phyloP scores from a whole-genome alignment of 345 rosid species.

The Eucalyptus dawsonii region DNA sequence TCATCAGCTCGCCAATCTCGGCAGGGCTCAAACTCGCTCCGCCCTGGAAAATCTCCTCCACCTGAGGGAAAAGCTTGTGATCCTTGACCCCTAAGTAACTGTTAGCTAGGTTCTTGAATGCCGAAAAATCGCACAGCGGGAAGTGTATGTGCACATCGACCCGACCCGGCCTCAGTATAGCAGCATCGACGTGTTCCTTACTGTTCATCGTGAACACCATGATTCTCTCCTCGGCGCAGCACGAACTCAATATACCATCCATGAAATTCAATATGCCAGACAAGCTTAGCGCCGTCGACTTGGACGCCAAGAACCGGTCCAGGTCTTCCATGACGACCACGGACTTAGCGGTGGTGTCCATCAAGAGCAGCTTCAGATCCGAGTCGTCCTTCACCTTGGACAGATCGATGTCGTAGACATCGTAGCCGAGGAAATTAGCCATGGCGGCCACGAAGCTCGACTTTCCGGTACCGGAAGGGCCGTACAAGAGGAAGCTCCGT shows the following conservation, averaged over 20 bases:
- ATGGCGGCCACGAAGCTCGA: constrained; percentile 39
- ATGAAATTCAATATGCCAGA: constrained; percentile 33
- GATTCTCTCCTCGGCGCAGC: constrained; percentile 33
- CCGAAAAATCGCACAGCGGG: constrained; percentile 24
- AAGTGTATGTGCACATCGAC: constrained; percentile 39
- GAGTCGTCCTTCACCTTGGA: constrained; percentile 21
- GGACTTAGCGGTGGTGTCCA: constrained; percentile 19
- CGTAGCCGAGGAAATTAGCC: constrained; percentile 35
- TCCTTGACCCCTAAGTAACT: constrained; percentile 32
- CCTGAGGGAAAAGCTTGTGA: constrained; percentile 35
- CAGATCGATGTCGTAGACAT: constrained; percentile 36
- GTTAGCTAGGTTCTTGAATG: constrained; percentile 26
- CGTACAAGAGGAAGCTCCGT: constrained; percentile 38
- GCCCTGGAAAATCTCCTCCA: constrained; percentile 26
- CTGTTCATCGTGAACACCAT: constrained; percentile 31
- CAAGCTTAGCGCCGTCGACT: constrained; percentile 4
- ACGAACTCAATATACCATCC: constrained; percentile 35
- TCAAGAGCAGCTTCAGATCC: constrained; percentile 20
- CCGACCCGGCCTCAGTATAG: constrained; percentile 32
- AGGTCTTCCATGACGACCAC: constrained; percentile 36
- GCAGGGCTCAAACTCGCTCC: constrained; percentile 41
- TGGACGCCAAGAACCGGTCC: constrained; percentile 25
- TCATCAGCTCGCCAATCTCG: constrained; percentile 41
- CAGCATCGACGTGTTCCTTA: constrained; percentile 27
- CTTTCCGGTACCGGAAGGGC: constrained; percentile 42